Evolutionary conservation across 108 stramenopile genomes (phyloP), one percentile per base, ranked within the genome.

Genomic region (Skeletonema marinoi): DNA sequence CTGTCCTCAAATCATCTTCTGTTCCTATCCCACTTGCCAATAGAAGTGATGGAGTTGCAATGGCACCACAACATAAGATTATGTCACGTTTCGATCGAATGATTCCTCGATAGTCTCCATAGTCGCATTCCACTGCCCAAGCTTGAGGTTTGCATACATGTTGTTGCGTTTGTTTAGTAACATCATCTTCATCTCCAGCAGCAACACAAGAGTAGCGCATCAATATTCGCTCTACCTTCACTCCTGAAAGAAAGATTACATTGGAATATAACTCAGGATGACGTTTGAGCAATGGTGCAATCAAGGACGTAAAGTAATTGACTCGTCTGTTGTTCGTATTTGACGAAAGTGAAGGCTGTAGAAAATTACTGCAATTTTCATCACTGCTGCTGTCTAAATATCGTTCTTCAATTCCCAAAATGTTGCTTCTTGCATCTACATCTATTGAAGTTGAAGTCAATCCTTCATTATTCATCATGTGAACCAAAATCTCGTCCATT

Each of bases 41-140:
- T 11, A 94, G 67, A 12, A 94, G 66, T 0, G 90, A 82, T 25
- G 93, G 93, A 39, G 77, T 87, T 46, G 83, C 88, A 30, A 94
- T 87, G 39, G 91, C 91, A 14, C 93, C 93, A 35, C 89, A 81
- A 60, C 87, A 89, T 12, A 94, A 41, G 46, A 92, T 84, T 14
- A 90, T 69, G 33, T 81, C 78, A 21, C 48, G 36, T 38, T 41
- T 62, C 8, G 86, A 73, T 54, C 64, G 71, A 36, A 85, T 60
- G 6, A 65, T 16, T 42, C 0, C 31, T 38, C 21, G 36, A 58
- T 36, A 11, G 19, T 65, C n/a, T 29, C 54, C 54, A 56, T 9
- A 56, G 19, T 64, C 25, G 46, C 74, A 73, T 73, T 81, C 84
- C 33, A 85, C 71, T 59, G 65, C 74, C 60, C 50, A 65, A n/a